A percentile compares a stretch with the other conserved stretches of the same genome.
phyloP scores from a whole-genome alignment of 331 rosid genomes.

The Pyracantha coccinea region DNA sequence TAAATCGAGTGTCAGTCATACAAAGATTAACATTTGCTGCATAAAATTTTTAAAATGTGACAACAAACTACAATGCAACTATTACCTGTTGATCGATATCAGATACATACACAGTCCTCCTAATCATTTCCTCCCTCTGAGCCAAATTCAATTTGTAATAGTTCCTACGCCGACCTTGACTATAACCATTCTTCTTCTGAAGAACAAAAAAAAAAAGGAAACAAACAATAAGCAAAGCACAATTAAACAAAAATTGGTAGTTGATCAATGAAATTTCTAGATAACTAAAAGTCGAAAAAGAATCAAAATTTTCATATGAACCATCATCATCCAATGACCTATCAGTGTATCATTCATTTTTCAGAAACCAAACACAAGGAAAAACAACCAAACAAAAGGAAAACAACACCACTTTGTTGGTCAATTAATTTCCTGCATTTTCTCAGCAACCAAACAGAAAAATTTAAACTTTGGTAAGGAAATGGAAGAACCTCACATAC shows the following conservation, averaged over 20 bases:
- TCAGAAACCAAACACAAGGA: not conserved
- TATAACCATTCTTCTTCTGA: slow-evolving; percentile 87
- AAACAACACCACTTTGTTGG: not conserved
- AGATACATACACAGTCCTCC: slow-evolving; percentile 98
- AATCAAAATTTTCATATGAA: not conserved
- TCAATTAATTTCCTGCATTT: slow-evolving; percentile 1
- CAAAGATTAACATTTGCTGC: slow-evolving; percentile 1
- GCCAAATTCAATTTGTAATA: slow-evolving; percentile 59
- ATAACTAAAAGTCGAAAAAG: not conserved
- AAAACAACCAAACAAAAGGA: not conserved
- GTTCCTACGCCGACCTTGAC: slow-evolving; percentile 59
- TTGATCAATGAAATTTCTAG: not conserved
- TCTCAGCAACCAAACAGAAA: slow-evolving; percentile 8
- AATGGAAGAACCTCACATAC: slow-evolving; percentile 30
- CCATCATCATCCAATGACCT: not conserved
- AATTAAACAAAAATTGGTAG: not conserved
- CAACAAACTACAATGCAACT: slow-evolving; percentile 4
- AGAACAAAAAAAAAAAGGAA: slow-evolving; percentile 3
- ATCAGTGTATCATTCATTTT: not conserved
- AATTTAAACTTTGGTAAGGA: not conserved
- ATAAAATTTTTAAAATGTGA: not conserved
- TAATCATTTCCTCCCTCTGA: slow-evolving; percentile 82
- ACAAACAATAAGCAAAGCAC: not conserved
- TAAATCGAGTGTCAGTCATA: slow-evolving; percentile 12
- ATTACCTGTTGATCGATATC: slow-evolving; percentile 94